Evolutionary conservation across 2,329 filamentous ascomycete species (phyloP), one percentile per base, ranked within the genome.

Genomic region (Gliomastix tumulicola): DNA sequence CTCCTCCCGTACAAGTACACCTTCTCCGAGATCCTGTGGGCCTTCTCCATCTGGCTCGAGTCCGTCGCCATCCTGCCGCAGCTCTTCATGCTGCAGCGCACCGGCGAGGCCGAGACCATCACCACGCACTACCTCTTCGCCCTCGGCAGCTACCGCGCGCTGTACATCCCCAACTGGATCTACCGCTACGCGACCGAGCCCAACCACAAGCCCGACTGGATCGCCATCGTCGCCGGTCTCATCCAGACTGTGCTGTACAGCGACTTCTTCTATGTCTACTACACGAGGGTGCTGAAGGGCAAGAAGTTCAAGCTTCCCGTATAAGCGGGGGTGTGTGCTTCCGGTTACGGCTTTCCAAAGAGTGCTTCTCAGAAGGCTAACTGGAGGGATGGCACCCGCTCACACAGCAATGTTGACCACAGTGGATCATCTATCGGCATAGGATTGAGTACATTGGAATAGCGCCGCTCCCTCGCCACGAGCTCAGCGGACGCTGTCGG

Each of bases 251-350:
- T 98, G 34, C 71, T 98, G 40, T 98, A 98, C 69, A 94, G 88
- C 45, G 92, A 98, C 68, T 98, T 98, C 70, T 98, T 98, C 76
- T 98, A 89, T 74, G 90, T 98, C 54, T 98, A 98, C 70, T 98
- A 96, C 68, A 95, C 84, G 41, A 97, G 96, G 80, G 83, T 90
- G 33, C 68, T 89, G 65, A 87, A 89, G 69, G 85, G 85, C 50
- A 85, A 87, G 72, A 89, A 87, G 69, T 90, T 90, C 62, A 86
- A 88, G 62, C 70, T 90, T 41, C 85, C 85, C 3, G 86, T 90
- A 47, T 90, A 77, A 70, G 48, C 17, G 19, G 17, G 10, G 21
- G n/a, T 17, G 9, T 8, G 20, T 13, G 25, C 5, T 21, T n/a
- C n/a, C n/a, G n/a, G n/a, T n/a, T n/a, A n/a, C n/a, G n/a, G n/a